A percentile compares a stretch with the other conserved stretches of the same genome.
Evolutionary conservation across 768 basidiomycete genomes (phyloP).

Genomic region (Tephrocybe sp.): DNA sequence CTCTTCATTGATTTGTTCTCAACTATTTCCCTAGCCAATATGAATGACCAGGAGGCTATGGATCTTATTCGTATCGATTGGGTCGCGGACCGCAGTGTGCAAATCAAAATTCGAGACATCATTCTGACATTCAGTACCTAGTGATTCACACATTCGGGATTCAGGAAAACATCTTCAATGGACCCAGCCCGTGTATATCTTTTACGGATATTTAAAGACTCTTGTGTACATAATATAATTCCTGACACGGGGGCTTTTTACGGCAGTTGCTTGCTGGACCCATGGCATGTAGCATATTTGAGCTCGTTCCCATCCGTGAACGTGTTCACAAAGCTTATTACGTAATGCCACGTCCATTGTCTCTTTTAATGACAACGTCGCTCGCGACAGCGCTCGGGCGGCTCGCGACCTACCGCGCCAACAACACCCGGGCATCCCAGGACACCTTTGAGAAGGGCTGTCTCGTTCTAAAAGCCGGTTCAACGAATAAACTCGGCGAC

Average conservation of each 20-base stretch:
- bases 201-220: too few relatives aligned
- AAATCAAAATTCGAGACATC: conserved; percentile 79
- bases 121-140: conserved; percentile 82
- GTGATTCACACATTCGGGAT: neutral
- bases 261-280: too few relatives aligned
- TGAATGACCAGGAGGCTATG: conserved; percentile 57
- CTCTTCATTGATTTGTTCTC: neutral
- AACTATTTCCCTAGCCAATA: conserved; percentile 28
- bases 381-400: conserved; percentile 47
- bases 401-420: conserved; percentile 54
- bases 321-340: too few relatives aligned
- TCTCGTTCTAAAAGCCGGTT: conserved; percentile 48
- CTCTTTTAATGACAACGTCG: conserved; percentile 34
- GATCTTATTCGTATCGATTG: conserved; percentile 82
- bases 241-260: too few relatives aligned
- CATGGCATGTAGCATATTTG: too few relatives aligned
- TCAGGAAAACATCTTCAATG: too few relatives aligned
- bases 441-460: conserved; percentile 59
- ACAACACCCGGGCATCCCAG: conserved; percentile 54
- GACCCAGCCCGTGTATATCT: too few relatives aligned
- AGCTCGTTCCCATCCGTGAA: too few relatives aligned
- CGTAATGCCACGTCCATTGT: conserved; percentile 11
- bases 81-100: conserved; percentile 80
- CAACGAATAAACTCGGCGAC: conserved; percentile 46
- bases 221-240: too few relatives aligned